Base-by-base conservation (phyloP, 352 stramenopile species). In the Phytophthora idaei region DNA sequence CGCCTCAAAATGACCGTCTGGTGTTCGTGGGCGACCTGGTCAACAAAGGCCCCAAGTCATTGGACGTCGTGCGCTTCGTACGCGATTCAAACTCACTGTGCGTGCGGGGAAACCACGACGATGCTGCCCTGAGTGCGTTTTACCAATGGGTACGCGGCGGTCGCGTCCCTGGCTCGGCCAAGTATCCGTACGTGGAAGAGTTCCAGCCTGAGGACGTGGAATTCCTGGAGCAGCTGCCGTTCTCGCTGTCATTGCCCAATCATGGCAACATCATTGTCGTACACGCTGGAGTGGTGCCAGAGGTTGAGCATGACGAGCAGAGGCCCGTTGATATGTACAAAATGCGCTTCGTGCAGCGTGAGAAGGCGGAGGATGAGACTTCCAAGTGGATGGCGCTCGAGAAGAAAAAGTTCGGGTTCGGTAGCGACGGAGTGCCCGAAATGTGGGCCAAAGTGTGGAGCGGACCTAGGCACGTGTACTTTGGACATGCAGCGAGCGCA, bases 1-100 rank as follows among this genome's bases (percentile, higher is more conserved):
- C 70, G 66, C 73, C 71, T 25, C 64, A 29, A 7, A 41, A 12
- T 17, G 93, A 98, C 64, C 48, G 69, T 34, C 77, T 98, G 15
- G 76, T 97, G 50, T 81, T 97, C 3, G 94, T 98, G 0, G 94
- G 94, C 27, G 94, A 98, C 70, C 81, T 98, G 57, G 90, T 95
- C 42, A 98, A 97, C 74, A 98, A 98, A 77, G 94, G 94, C 0
- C 92, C 92, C 6, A 80, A 93, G 27, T 92, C 90, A 2, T 66
- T 81, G 14, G 69, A 92, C 50, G 83, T 95, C 3, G 73, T 98
- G 47, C 85, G 74, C 59, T 95, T 94, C 64, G 84, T 80, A 15
- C 80, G 85, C 14, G 61, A 87, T 48, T 73, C 74, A 1, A 54
- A 44, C 17, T 67, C 84, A 46, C 75, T 92, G 1, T 90, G 78